Base-by-base conservation (phyloP, 1,139 yeast genomes). In the Petasospora fabianii region DNA sequence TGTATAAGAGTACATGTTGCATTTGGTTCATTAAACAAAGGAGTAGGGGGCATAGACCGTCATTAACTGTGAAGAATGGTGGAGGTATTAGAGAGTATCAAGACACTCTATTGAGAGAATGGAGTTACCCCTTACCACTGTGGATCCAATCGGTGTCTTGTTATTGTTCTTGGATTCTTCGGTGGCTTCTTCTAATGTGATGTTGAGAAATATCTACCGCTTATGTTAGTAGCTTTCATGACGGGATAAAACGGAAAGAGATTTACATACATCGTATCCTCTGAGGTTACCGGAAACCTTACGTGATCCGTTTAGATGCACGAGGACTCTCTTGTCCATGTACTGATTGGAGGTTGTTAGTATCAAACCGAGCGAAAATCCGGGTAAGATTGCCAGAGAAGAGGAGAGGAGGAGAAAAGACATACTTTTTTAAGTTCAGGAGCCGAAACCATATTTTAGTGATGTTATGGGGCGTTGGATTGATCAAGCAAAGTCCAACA, bases 291-390 rank as follows among this genome's bases (percentile, higher is more conserved):
- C 96, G 4, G 74, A 70, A 7, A 86, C 78, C 48, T 75, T 78
- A 42, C 95, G 71, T 14, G 84, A 66, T 7, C 95, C 92, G 58
- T 84, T 84, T 44, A 87, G 68, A 54, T 81, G 85, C 18, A 86
- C 67, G 12, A 77, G 67, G 27, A 86, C 71, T 58, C 77, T 75
- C 62, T 84, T 84, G 59, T 84, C 90, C 78, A 84, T 73, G 58
- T 85, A 86, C 84, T 80, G 29, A 5, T 22, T 7, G 24, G 17
- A 4, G 24, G 9, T n/a, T 32, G 47, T 44, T 41, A 42, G 47
- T 45, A 17, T 22, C 16, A 30, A 24, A 17, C 19, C n/a, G 12
- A 4, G 18, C 20, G 22, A 17, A 6, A 4, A 15, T 3, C 15
- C 20, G 14, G 6, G 16, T n/a, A n/a, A n/a, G n/a, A n/a, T n/a